Conservation (phyloP, 805 yeast species). For the Candida insectalens region DNA sequence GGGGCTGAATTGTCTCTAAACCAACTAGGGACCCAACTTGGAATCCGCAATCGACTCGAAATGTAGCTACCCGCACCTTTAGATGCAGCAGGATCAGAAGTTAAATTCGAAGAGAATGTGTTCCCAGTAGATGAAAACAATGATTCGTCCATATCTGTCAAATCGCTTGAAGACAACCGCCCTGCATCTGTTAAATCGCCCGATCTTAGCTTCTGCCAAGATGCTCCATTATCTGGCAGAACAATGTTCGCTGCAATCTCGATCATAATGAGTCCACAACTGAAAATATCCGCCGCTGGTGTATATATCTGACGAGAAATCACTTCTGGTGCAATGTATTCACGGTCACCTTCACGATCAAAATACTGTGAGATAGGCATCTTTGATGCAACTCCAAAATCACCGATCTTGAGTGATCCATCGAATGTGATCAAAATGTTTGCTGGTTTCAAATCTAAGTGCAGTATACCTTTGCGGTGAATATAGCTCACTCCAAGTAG, state of each 20-base stretch:
- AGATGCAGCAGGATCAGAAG: constrained; percentile 10
- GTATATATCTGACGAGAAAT: constrained; percentile 75
- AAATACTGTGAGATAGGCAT: constrained; percentile 62
- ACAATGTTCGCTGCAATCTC: constrained; percentile 95
- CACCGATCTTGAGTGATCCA: constrained; percentile 89
- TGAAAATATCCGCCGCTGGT: constrained; percentile 88
- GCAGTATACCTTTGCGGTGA: constrained; percentile 69
- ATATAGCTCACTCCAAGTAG: constrained; percentile 71
- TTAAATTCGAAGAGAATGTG: constrained; percentile 12
- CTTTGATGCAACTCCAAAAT: constrained; percentile 88
- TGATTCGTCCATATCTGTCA: constrained; percentile 25
- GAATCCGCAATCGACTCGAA: constrained; percentile 37
- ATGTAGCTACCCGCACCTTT: constrained; percentile 8
- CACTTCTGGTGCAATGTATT: constrained; percentile 95
- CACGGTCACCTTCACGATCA: constrained; percentile 95
- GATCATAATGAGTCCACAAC: constrained; percentile 87
- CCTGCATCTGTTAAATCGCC: constrained; percentile 97
- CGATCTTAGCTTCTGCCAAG: constrained; percentile 92
- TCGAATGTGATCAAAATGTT: constrained; percentile 91
- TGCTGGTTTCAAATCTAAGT: constrained; percentile 91
- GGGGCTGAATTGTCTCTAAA: constrained; percentile 62
- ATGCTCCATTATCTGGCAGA: constrained; percentile 90
- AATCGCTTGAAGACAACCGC: constrained; percentile 62
- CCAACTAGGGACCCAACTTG: constrained; percentile 82
- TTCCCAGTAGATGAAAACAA: constrained; percentile 11